Conservation (phyloP, 176 grass and related monocot species). For the Ensete ventricosum region DNA sequence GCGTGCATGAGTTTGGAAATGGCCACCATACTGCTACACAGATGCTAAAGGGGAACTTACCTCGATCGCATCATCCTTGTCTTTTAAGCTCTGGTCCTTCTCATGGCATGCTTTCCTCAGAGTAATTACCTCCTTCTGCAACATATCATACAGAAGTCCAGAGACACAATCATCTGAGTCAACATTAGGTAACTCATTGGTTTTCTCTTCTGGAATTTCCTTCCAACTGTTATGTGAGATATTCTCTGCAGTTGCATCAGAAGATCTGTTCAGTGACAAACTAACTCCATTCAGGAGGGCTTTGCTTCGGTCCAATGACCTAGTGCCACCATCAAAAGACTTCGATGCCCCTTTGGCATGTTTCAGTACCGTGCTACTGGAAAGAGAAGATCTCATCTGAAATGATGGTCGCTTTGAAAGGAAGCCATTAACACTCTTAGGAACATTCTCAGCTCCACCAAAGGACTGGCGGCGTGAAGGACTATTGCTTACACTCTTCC, state of each 20-base stretch:
- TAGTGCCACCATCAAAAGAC: slow-evolving; percentile 97
- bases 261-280: slow-evolving; percentile 74
- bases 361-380: slow-evolving; percentile 74
- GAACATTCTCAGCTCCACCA: slow-evolving; percentile 72
- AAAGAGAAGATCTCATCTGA: slow-evolving; percentile 87
- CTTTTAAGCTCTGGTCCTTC: slow-evolving; percentile 89
- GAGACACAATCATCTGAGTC: slow-evolving; percentile 66
- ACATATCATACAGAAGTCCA: slow-evolving; percentile 86
- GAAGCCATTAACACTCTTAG: slow-evolving; percentile 64
- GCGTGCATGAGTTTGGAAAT: slow-evolving; percentile 14
- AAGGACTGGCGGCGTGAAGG: slow-evolving; percentile 79
- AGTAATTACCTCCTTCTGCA: slow-evolving; percentile 86
- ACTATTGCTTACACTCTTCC: slow-evolving; percentile 68
- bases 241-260: slow-evolving; percentile 55
- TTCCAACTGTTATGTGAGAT: slow-evolving; percentile 56
- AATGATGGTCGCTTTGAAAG: slow-evolving; percentile 87
- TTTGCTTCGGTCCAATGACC: slow-evolving; percentile 74
- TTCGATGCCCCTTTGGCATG: slow-evolving; percentile 94
- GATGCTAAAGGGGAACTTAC: slow-evolving; percentile 24
- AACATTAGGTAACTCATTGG: slow-evolving; percentile 36
- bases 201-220: slow-evolving; percentile 45
- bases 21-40: not conserved
- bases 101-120: slow-evolving; percentile 90
- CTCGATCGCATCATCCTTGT: slow-evolving; percentile 95
- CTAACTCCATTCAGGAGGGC: slow-evolving; percentile 44